phyloP scores from a whole-genome alignment of 306 rosid genomes.

The Pachyrhizus erosus region DNA sequence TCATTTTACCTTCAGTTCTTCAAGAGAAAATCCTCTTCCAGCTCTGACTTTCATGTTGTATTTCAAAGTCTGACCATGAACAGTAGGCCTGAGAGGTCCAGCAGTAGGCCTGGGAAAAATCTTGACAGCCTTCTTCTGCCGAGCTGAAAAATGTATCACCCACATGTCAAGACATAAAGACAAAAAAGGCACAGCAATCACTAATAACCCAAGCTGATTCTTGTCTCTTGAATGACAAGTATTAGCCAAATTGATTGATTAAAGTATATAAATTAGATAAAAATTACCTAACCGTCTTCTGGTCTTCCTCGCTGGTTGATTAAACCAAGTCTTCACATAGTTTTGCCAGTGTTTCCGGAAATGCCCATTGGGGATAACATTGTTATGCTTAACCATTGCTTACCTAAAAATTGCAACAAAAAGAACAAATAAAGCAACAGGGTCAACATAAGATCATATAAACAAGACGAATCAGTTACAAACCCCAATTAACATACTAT shows the following conservation, averaged over 20 bases:
- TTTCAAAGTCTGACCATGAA: slow-evolving; percentile 70
- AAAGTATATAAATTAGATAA: background rate
- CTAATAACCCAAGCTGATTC: background rate
- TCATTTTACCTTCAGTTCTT: slow-evolving; percentile 59
- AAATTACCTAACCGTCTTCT: slow-evolving; percentile 63
- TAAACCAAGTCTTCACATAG: slow-evolving; percentile 69
- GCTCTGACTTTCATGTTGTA: slow-evolving; percentile 70
- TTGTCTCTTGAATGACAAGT: background rate
- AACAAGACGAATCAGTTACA: background rate
- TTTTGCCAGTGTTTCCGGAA: slow-evolving; percentile 73
- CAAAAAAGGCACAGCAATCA: background rate
- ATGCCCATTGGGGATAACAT: slow-evolving; percentile 65
- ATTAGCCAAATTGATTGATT: background rate
- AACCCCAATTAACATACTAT: background rate
- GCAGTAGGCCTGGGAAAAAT: slow-evolving; percentile 65
- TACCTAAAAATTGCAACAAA: slow-evolving; percentile 39
- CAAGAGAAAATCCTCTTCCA: slow-evolving; percentile 66
- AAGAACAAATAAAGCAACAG: background rate
- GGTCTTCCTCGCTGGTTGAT: slow-evolving; percentile 67
- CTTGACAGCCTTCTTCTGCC: slow-evolving; percentile 70
- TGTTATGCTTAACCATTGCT: slow-evolving; percentile 73
- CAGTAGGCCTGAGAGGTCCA: slow-evolving; percentile 64
- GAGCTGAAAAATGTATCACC: slow-evolving; percentile 46
- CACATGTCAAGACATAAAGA: background rate
- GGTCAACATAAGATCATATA: background rate